phyloP scores from a whole-genome alignment of 1,139 yeast species.

The Pichia kudriavzevii region DNA sequence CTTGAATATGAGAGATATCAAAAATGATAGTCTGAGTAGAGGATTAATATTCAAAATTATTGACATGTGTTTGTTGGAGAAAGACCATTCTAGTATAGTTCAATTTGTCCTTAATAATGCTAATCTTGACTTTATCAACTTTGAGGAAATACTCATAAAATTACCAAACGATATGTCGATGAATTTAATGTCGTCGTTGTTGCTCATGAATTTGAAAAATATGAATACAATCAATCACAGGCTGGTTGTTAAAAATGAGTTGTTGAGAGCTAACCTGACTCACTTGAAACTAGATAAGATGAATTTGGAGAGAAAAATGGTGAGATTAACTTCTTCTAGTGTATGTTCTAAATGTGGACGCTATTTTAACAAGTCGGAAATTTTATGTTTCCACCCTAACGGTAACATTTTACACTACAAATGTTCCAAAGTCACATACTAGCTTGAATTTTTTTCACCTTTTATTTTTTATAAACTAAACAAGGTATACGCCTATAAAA shows the following conservation, averaged over 20 bases:
- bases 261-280: conserved; percentile 30
- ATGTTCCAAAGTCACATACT: conserved; percentile 32
- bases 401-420: conserved; percentile 65
- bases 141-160: conserved; percentile 39
- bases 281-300: conserved; percentile 24
- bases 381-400: conserved; percentile 45
- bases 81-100: conserved; percentile 14
- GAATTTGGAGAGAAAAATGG: conserved; percentile 32
- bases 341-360: conserved; percentile 57
- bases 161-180: conserved; percentile 48
- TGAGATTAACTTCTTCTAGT: conserved; percentile 33
- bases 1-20: conserved; percentile 17
- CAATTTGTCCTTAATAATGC: conserved; percentile 31
- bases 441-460: conserved; percentile 1
- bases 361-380: conserved; percentile 50
- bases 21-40: conserved; percentile 12
- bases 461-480: no score
- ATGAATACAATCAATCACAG: conserved; percentile 27
- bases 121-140: conserved; percentile 43
- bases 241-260: conserved; percentile 27
- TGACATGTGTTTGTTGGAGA: conserved; percentile 16
- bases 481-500: conserved; percentile 1
- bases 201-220: conserved; percentile 41
- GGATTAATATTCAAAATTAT: conserved; percentile 17
- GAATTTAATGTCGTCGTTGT: conserved; percentile 36